Evolutionary conservation across 2,329 filamentous ascomycete species (phyloP), one percentile per base, ranked within the genome.

Genomic region (Trichoderma harzianum): DNA sequence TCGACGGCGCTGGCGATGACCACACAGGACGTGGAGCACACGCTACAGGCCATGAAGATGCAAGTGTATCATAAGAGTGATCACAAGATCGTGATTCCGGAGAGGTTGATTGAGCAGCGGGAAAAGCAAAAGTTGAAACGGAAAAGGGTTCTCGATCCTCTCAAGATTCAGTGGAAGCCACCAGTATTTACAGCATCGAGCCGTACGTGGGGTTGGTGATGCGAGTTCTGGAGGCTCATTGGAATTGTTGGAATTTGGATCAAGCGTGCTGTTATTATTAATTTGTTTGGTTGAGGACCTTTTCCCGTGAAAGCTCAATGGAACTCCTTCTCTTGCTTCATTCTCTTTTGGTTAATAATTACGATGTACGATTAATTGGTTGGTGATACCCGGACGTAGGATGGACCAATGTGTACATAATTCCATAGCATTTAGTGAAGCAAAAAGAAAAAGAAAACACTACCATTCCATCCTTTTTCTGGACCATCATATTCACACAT

Each of bases 21-120:
- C n/a, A 95, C 94, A 7, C 94, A 94, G 77, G 96, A 99, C 80
- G 95, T 99, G 16, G 90, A 98, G 81, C 94, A 98, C 80, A 98
- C 96, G 0, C 83, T 99, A 66, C 94, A 98, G 79, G 95, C 95
- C 71, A 85, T 98, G 73, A 96, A 95, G 80, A 97, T 99, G 93
- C 89, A 98, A 79, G 89, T 96, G 60, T 98, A 98, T 79, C 94
- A 95, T 77, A 97, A 97, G 85, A 95, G 95, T 75, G 95, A 97
- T 79, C 96, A 98, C 85, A 95, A 98, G 80, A 93, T 99, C 76
- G 94, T 98, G 28, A 86, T 99, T 36, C 95, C 95, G 0, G 92
- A 96, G 74, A 91, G 93, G 72, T 88, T 97, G 66, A 86, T 98
- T 71, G 88, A 92, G 80, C 90, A 93, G 78, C 88, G 92, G 75